Percentiles rank a stretch among this genome's conserved stretches.
Conservation (phyloP, 169 alveolate genomes). For the Plasmodium blacklocki region DNA sequence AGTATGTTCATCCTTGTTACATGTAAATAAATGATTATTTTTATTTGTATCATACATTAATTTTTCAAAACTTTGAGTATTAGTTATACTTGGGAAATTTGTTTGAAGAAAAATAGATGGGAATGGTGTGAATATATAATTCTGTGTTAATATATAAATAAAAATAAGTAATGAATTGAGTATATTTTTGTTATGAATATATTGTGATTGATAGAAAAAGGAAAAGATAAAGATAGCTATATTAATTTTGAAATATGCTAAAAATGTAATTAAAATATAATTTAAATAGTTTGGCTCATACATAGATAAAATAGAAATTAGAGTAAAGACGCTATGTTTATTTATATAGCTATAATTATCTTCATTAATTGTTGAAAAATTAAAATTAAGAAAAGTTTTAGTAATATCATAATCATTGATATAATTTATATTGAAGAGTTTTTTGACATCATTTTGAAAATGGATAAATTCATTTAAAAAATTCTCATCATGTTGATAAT, state of each 20-base stretch:
- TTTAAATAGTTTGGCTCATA: slow-evolving; percentile 36
- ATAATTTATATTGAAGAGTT: slow-evolving; percentile 17
- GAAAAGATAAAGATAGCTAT: slow-evolving; percentile 17
- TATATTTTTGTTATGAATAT: slow-evolving; percentile 58
- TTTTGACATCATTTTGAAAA: slow-evolving; percentile 31
- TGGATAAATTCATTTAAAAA: slow-evolving; percentile 11
- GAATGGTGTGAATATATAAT: slow-evolving; percentile 35
- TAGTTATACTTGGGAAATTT: slow-evolving; percentile 12
- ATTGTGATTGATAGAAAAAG: slow-evolving; percentile 35
- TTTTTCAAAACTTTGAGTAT: not conserved
- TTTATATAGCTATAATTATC: slow-evolving; percentile 46
- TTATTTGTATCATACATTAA: slow-evolving; percentile 36
- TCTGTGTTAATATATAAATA: slow-evolving; percentile 32
- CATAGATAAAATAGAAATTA: slow-evolving; percentile 35
- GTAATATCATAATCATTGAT: slow-evolving; percentile 29
- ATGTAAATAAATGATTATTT: slow-evolving; percentile 16
- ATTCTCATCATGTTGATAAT: slow-evolving; percentile 45
- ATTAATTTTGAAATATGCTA: slow-evolving; percentile 40
- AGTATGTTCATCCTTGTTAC: slow-evolving; percentile 21
- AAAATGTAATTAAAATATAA: slow-evolving; percentile 47
- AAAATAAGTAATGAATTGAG: slow-evolving; percentile 21
- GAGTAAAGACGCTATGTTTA: slow-evolving; percentile 31
- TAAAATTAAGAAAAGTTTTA: slow-evolving; percentile 11
- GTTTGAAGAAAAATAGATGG: slow-evolving; percentile 12
- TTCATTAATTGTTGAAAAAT: slow-evolving; percentile 54